Evolutionary conservation across 139 green algal genomes (phyloP), one percentile per base, ranked within the genome.

Genomic region (Micractinium conductrix): DNA sequence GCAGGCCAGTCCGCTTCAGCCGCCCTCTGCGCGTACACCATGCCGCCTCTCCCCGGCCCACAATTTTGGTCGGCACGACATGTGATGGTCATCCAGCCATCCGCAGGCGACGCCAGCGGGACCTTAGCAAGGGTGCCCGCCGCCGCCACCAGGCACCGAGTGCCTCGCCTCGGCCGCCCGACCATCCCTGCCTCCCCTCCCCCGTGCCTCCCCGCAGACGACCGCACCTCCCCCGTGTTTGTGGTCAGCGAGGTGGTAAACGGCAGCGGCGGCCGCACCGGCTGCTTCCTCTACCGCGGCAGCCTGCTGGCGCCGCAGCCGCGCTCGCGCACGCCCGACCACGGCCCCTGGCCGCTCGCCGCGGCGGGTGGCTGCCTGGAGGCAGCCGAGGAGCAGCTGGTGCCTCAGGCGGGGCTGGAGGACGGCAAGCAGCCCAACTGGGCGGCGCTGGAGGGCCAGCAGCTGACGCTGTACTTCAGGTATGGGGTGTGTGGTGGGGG

Each of bases 381-480:
- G 8, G 24, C 53, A 40, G 40, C 43, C 1, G 69, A 33, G 28
- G n/a, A 44, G 74, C 74, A 43, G n/a, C 28, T 44, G 16, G 42
- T 80, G 42, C 48, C 44, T 2, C 35, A 45, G 74, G 33, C 45
- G 75, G 37, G 53, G 9, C 38, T 48, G 45, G 73, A 9, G 1
- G 74, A 14, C 0, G 53, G n/a, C n/a, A n/a, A 55, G 37, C 37
- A 71, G 55, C 45, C 40, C 37, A 10, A 50, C 45, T 28, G 21
- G 37, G 35, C 28, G 3, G 35, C 71, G 45, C 38, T 71, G 16
- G 75, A 81, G 75, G 75, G 75, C 8, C 75, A 81, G 75, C 21
- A 81, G 53, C 75, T 81, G 53, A 81, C 75, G 37, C 75, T 81
- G 37, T 81, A 81, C 75, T 8, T 81, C 22, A 81, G 75, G 75